Evolutionary conservation across 31 red algal species (phyloP), one percentile per base, ranked within the genome.

Genomic region (Asparagopsis taxiformis): DNA sequence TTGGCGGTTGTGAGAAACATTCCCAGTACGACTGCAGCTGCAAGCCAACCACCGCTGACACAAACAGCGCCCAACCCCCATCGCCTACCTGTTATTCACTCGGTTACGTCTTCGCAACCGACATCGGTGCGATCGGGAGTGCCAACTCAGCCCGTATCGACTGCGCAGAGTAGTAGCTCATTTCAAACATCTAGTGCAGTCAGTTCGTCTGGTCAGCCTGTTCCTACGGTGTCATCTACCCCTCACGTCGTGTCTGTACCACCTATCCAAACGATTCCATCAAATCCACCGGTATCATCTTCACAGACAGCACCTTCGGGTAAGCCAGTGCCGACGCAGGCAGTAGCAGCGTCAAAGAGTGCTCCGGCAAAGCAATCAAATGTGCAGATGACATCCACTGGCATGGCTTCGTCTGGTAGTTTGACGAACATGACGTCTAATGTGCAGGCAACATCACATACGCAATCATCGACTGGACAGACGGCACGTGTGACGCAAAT

Each of bases 141-240:
- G 41, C 1, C 51, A 38, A 21, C 51, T 54, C 37, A 49, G 21
- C 55, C 68, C 10, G 3, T 51, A 21, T 13, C 29, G 19, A 54
- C 13, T 39, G 25, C 55, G 26, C 68, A 72, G 10, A 3, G 24
- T 21, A 30, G 3, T 8, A 34, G 50, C 16, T n/a, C 51, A n/a
- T 15, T 0, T 1, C 68, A 72, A 56, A n/a, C n/a, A n/a, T n/a
- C n/a, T n/a, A n/a, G n/a, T n/a, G n/a, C n/a, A n/a, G n/a, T n/a
- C n/a, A n/a, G n/a, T 26, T 51, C 51, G 19, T 30, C 68, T 72
- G 35, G 30, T 44, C 52, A 72, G 39, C 17, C 51, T 31, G 68
- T 33, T 16, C 13, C 68, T 32, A 3, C 28, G 23, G 28, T 34
- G 25, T 51, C 51, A 29, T 6, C 31, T 4, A 29, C 39, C 24